These are phyloP conservation scores for Lonicera japonica DNA, from an alignment of 129 eudicot species.

Conservation along the genomic window DNA sequence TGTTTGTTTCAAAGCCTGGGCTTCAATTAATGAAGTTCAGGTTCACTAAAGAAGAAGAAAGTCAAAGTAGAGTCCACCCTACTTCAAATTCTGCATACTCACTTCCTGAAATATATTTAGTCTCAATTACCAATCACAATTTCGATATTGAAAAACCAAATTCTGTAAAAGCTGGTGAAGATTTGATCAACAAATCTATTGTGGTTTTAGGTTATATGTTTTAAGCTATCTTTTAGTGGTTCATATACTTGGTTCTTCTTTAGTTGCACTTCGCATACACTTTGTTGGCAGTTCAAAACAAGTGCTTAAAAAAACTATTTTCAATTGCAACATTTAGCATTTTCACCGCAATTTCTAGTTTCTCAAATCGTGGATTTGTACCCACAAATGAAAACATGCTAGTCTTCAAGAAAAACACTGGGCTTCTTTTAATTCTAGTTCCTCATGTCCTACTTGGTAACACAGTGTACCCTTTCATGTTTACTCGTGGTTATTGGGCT, in stretches of 20 bases:
- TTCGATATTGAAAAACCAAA: neutral
- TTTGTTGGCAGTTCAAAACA: constrained; percentile 35
- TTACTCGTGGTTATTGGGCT: constrained; percentile 43
- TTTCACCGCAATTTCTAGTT: constrained; percentile 64
- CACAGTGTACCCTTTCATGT: constrained; percentile 51
- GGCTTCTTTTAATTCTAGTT: constrained; percentile 50
- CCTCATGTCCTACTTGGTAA: constrained; percentile 73
- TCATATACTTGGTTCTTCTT: constrained; percentile 36
- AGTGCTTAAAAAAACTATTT: constrained; percentile 46
- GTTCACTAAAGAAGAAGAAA: neutral
- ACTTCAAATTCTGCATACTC: neutral
- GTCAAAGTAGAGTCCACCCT: constrained; percentile 12
- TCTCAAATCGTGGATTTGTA: constrained; percentile 69
- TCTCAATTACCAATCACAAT: constrained; percentile 20
- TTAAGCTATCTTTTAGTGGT: constrained; percentile 40
- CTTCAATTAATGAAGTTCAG: constrained; percentile 22
- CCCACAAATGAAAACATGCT: constrained; percentile 87
- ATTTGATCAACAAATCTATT: constrained; percentile 37
- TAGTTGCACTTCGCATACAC: constrained; percentile 30
- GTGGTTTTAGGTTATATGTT: constrained; percentile 46
- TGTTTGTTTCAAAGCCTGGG: constrained; percentile 37
- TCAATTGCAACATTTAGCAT: constrained; percentile 36
- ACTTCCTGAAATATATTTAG: constrained; percentile 13
- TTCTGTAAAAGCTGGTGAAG: neutral
- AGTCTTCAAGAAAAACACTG: constrained; percentile 52